phyloP scores from a whole-genome alignment of 306 rosid species.

The Sicyos edulis region DNA sequence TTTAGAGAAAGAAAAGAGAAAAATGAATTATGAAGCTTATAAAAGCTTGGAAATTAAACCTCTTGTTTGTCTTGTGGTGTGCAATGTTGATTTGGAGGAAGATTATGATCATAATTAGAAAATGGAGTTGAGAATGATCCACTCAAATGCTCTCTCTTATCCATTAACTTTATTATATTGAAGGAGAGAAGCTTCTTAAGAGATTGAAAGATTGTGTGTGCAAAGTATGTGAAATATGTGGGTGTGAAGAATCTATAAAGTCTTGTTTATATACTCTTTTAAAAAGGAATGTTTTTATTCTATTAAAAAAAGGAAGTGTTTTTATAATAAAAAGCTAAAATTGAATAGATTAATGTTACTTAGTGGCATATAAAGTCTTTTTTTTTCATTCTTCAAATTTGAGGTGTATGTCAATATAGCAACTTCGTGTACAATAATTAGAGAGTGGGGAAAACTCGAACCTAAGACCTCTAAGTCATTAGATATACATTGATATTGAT shows the following conservation, averaged over 20 bases:
- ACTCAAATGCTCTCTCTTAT: neutral
- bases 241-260: slow-evolving; percentile 14
- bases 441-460: no score
- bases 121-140: slow-evolving; percentile 11
- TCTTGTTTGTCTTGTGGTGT: neutral
- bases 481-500: no score
- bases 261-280: neutral
- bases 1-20: no score
- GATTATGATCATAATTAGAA: neutral
- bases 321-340: no score
- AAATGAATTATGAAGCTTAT: no score
- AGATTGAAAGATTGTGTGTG: slow-evolving; percentile 5
- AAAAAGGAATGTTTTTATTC: neutral
- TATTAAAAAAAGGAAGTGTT: neutral
- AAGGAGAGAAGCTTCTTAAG: neutral
- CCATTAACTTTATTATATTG: slow-evolving; percentile 4
- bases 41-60: neutral
- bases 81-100: neutral
- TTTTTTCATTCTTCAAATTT: no score
- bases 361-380: no score
- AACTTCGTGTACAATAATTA: no score
- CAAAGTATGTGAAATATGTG: neutral
- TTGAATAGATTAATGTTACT: no score
- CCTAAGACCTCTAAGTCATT: no score
- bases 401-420: no score